Conservation (phyloP, 768 basidiomycete species). For the Agaricus blazei region DNA sequence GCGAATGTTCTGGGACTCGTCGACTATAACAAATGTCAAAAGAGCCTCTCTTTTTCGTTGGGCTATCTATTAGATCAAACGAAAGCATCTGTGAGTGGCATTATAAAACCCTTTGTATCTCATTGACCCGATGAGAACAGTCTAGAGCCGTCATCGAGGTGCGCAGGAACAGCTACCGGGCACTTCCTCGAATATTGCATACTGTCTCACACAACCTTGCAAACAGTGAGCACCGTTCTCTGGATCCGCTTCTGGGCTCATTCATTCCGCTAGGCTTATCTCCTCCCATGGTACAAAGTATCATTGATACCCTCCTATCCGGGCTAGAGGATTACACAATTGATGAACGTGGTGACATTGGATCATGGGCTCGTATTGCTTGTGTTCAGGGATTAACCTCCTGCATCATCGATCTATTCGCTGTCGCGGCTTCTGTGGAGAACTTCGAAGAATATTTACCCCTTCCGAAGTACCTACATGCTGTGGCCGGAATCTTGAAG, state of each 20-base stretch:
- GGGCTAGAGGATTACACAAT: slow-evolving; percentile 87
- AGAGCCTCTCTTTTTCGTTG: slow-evolving; percentile 28
- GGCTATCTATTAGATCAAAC: slow-evolving; percentile 56
- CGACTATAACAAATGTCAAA: slow-evolving; percentile 50
- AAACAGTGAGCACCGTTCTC: slow-evolving; percentile 34
- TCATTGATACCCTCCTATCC: slow-evolving; percentile 54
- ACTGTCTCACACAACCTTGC: slow-evolving; percentile 38
- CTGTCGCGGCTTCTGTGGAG: slow-evolving; percentile 31
- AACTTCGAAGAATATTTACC: slow-evolving; percentile 59
- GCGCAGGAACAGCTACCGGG: slow-evolving; percentile 34
- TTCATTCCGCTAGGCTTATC: slow-evolving; percentile 38
- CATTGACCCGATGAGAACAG: slow-evolving; percentile 11
- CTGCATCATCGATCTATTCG: slow-evolving; percentile 47
- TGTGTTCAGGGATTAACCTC: slow-evolving; percentile 64
- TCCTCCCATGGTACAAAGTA: slow-evolving; percentile 34
- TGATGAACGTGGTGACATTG: slow-evolving; percentile 95
- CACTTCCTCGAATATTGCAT: slow-evolving; percentile 44
- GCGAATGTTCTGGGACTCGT: slow-evolving; percentile 65
- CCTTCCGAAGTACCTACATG: slow-evolving; percentile 46
- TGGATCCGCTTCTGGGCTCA: slow-evolving; percentile 6
- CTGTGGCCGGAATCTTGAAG: slow-evolving; percentile 70
- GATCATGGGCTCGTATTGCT: slow-evolving; percentile 88
- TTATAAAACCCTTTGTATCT: slow-evolving; percentile 13
- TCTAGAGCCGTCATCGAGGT: slow-evolving; percentile 32
- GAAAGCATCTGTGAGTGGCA: slow-evolving; percentile 44